phyloP scores from a whole-genome alignment of 2,329 filamentous ascomycete species.

The Trichoderma atrobrunneum region DNA sequence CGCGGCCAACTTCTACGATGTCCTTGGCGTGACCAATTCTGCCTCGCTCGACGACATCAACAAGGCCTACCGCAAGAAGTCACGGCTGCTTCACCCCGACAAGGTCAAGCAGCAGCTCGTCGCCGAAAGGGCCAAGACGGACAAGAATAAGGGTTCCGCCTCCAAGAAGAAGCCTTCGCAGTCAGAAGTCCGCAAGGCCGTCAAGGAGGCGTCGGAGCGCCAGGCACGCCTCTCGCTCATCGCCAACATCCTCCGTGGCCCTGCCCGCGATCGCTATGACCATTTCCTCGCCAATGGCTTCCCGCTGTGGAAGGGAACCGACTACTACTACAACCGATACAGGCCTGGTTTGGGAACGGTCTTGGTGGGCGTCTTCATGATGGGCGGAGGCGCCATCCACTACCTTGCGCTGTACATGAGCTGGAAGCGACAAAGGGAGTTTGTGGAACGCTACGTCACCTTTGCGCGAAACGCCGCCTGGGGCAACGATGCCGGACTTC shows the following conservation, averaged over 20 bases:
- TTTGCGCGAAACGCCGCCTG: constrained; percentile 86
- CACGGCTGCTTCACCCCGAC: constrained; percentile 83
- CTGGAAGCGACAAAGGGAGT: constrained; percentile 87
- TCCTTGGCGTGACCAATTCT: constrained; percentile 70
- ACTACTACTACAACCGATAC: constrained; percentile 96
- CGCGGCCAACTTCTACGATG: constrained; percentile 89
- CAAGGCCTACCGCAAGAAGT: constrained; percentile 90
- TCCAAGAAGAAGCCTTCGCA: constrained; percentile 73
- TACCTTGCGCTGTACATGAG: constrained; percentile 81
- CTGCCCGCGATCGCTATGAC: constrained; percentile 83
- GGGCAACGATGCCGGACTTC: constrained; percentile 76
- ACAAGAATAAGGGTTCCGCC: constrained; percentile 51
- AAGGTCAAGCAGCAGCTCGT: constrained; percentile 86
- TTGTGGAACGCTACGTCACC: constrained; percentile 86
- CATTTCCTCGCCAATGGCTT: constrained; percentile 93
- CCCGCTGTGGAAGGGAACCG: constrained; percentile 92
- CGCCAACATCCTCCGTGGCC: constrained; percentile 78
- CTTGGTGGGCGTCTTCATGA: constrained; percentile 74
- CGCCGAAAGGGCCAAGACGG: constrained; percentile 61
- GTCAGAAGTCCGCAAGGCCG: constrained; percentile 70
- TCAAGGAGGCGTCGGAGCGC: constrained; percentile 78
- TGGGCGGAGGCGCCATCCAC: constrained; percentile 80
- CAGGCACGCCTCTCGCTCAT: constrained; percentile 84
- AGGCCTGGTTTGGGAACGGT: constrained; percentile 87
- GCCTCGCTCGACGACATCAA: constrained; percentile 85